Base-by-base conservation (phyloP, 1,284 basidiomycete species). In the Pseudomicrostroma phylloplanum region DNA sequence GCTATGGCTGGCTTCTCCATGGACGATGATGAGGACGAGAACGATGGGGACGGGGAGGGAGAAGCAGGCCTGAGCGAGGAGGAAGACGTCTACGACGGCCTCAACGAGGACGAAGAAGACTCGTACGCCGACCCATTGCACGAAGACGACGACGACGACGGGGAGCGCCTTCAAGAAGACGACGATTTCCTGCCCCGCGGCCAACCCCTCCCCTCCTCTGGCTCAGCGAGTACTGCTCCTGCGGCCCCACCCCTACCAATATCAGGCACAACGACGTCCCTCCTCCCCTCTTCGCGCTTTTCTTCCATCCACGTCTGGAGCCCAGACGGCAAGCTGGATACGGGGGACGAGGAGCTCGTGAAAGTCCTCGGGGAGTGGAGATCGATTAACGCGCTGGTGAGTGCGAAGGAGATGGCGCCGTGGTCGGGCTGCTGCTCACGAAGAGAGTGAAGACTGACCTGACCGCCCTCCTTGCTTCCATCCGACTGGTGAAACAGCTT, bases 1-100 rank as follows among this genome's bases (percentile, higher is more conserved):
- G 23, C 56, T 6, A 21, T 49, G n/a, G 56, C 23, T n/a, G n/a
- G 3, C 25, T 57, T 49, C 40, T 54, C 51, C 23, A 41, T 56
- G 30, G 51, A 54, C 21, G 51, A 54, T 26, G 51, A 54, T 17
- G 17, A 19, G 21, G 51, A 25, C 6, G 51, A 17, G 26, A 6
- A 23, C n/a, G 51, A 54, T 4, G 51, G 51, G 25, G 26, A 23
- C 21, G 23, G 2, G 19, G 21, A 26, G 4, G 51, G 19, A 13
- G 51, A 25, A 15, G 17, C 43, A 13, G 43, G 21, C 6, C 43
- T 48, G 43, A 48, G 15, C 15, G 17, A 17, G 43, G 43, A 48
- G 21, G 43, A 48, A 6, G 43, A 48, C 43, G 15, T 48, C 43
- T 36, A 36, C 9, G 30, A 36, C 30, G n/a, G n/a, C n/a, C n/a